A percentile compares a stretch with the other conserved stretches of the same genome.
phyloP scores from a whole-genome alignment of 179 eudicot species.

The Nepenthes alata region DNA sequence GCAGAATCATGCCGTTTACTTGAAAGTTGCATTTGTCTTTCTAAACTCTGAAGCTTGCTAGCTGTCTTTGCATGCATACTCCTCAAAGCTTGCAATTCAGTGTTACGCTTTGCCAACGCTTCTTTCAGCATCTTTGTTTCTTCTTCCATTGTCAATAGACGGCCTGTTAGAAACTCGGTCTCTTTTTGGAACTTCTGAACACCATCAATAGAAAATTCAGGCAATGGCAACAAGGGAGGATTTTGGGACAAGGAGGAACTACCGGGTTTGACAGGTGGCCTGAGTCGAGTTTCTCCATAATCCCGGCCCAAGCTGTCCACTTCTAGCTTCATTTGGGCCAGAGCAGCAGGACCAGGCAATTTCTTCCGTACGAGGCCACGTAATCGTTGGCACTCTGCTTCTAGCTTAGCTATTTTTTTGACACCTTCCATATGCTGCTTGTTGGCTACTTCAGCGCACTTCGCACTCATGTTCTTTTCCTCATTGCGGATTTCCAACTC shows the following conservation, averaged over 20 bases:
- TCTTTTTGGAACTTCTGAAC: conserved; percentile 61
- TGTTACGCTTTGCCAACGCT: conserved; percentile 71
- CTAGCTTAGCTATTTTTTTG: conserved; percentile 78
- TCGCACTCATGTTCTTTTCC: conserved; percentile 81
- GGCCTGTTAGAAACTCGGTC: conserved; percentile 61
- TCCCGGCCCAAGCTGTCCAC: conserved; percentile 80
- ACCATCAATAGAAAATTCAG: conserved; percentile 62
- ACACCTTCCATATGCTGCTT: conserved; percentile 82
- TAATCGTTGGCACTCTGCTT: conserved; percentile 86
- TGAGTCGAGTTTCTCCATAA: conserved; percentile 49
- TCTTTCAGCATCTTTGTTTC: conserved; percentile 92
- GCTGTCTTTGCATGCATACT: conserved; percentile 67
- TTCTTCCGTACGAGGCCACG: conserved; percentile 88
- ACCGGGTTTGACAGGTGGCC: conserved; percentile 59
- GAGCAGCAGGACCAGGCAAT: conserved; percentile 97
- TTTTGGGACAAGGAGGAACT: conserved; percentile 42
- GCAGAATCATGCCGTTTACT: conserved; percentile 29
- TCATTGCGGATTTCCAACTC: conserved; percentile 87
- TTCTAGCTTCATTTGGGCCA: conserved; percentile 95
- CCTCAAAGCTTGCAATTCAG: conserved; percentile 73
- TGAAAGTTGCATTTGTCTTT: conserved; percentile 42
- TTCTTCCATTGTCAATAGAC: conserved; percentile 72
- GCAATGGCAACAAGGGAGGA: conserved; percentile 18
- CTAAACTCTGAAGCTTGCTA: conserved; percentile 69
- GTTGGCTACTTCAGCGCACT: conserved; percentile 77